Evolutionary conservation across 1,139 yeast genomes (phyloP), one percentile per base, ranked within the genome.

Genomic region (Lizanozyma gosingica): DNA sequence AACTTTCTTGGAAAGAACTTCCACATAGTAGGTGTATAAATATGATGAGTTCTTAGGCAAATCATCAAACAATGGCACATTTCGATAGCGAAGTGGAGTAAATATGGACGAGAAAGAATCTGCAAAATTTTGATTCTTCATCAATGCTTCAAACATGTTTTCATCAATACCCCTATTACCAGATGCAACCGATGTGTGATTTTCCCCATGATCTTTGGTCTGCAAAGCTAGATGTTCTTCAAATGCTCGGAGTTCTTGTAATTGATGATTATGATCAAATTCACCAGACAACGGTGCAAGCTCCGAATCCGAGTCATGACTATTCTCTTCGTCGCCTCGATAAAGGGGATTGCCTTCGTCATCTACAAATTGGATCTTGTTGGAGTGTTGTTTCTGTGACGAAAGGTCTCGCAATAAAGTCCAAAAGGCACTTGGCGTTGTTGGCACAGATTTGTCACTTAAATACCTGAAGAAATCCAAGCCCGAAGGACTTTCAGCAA

Each of bases 21-120:
- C 77, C 37, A 78, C 72, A 55, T 82, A 85, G 53, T 83, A 83
- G 41, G 78, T 78, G 54, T 79, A 83, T 16, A 83, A 60, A 45
- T 65, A 57, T n/a, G 58, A 47, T 1, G 76, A 80, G n/a, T 67
- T 51, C 2, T 62, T 59, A 39, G 71, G 73, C 29, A 75, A 9
- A 45, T 34, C 14, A 56, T 50, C 35, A 57, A 45, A 54, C 65
- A 43, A 44, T 60, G 41, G 48, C 38, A 40, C 48, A 54, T 18
- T 47, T 45, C 33, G 47, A 47, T 35, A 35, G 40, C 43, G 22
- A 35, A 34, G 40, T n/a, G 35, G 32, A 36, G 29, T 15, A 22
- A 33, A 33, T 4, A 15, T 14, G 27, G 8, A 9, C 4, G 6
- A 4, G 14, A n/a, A 18, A 4, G 29, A 17, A 15, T 14, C 11